These are phyloP conservation scores for Bacterosira constricta DNA, from an alignment of 108 stramenopile genomes.

Conservation along the genomic window DNA sequence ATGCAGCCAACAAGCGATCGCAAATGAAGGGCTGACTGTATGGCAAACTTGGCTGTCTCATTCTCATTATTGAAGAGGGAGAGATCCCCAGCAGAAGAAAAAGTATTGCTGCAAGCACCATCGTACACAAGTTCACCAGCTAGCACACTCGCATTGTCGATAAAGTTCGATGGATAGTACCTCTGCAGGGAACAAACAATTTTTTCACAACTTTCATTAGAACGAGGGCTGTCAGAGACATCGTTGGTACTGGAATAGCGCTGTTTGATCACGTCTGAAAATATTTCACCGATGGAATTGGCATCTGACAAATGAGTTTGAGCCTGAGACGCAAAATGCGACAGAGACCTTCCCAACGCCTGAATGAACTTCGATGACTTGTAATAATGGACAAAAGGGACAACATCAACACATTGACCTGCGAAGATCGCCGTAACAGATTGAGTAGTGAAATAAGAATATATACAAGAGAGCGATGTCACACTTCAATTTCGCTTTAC, in stretches of 20 bases:
- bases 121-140: not conserved
- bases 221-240: not conserved
- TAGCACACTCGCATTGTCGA: slow-evolving; percentile 26
- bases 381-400: slow-evolving; percentile 34
- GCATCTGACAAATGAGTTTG: slow-evolving; percentile 10
- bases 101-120: not conserved
- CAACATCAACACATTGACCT: slow-evolving; percentile 25
- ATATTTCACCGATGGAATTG: slow-evolving; percentile 23
- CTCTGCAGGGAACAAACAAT: slow-evolving; percentile 17
- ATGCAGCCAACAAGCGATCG: slow-evolving; percentile 60
- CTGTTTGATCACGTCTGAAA: slow-evolving; percentile 16
- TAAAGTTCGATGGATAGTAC: slow-evolving; percentile 45
- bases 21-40: slow-evolving; percentile 61
- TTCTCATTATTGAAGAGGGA: slow-evolving; percentile 45
- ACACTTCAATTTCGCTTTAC: too few species aligned
- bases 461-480: too few species aligned
- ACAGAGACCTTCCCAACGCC: slow-evolving; percentile 18
- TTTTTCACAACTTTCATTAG: slow-evolving; percentile 2
- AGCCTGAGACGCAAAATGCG: slow-evolving; percentile 19
- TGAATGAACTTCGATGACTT: slow-evolving; percentile 33
- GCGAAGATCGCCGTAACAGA: too few species aligned
- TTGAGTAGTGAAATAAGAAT: too few species aligned
- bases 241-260: slow-evolving; percentile 15
- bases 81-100: not conserved
- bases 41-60: slow-evolving; percentile 58